A percentile compares a stretch with the other conserved stretches of the same genome.
Evolutionary conservation across 495 filamentous ascomycete species (phyloP).

Genomic region (Trichocladium uniseriatum): DNA sequence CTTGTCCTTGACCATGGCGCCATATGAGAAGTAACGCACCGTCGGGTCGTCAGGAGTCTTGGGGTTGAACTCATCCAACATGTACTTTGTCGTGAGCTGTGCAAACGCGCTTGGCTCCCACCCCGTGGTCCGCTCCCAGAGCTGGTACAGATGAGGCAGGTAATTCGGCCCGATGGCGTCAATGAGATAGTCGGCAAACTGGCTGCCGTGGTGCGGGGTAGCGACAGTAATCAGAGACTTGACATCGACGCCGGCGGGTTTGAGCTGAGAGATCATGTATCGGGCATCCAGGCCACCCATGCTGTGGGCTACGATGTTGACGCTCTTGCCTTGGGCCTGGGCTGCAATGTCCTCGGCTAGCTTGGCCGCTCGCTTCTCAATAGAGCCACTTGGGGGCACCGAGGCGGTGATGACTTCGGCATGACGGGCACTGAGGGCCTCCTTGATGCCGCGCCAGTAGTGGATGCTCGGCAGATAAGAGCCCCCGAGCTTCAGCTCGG

Average conservation of each 20-base stretch:
- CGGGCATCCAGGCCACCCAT: slow-evolving; percentile 76
- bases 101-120: slow-evolving; percentile 75
- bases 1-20: slow-evolving; percentile 52
- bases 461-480: slow-evolving; percentile 63
- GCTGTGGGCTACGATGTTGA: slow-evolving; percentile 81
- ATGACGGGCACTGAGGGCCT: slow-evolving; percentile 61
- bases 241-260: slow-evolving; percentile 57
- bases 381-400: slow-evolving; percentile 70
- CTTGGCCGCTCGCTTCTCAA: slow-evolving; percentile 65
- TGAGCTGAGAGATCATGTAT: slow-evolving; percentile 80
- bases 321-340: slow-evolving; percentile 59
- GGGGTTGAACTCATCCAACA: slow-evolving; percentile 75
- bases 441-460: slow-evolving; percentile 88
- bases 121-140: slow-evolving; percentile 50
- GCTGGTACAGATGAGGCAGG: slow-evolving; percentile 61
- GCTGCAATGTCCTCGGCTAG: slow-evolving; percentile 54
- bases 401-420: slow-evolving; percentile 72
- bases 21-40: slow-evolving; percentile 92
- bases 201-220: slow-evolving; percentile 74
- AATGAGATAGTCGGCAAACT: slow-evolving; percentile 79
- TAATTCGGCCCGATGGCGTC: slow-evolving; percentile 53
- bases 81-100: slow-evolving; percentile 76
- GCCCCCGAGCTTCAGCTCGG: slow-evolving; percentile 67
- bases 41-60: slow-evolving; percentile 59
- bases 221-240: slow-evolving; percentile 78